Evolutionary conservation across 331 rosid species (phyloP).

Genomic region (Malus hybrid): DNA sequence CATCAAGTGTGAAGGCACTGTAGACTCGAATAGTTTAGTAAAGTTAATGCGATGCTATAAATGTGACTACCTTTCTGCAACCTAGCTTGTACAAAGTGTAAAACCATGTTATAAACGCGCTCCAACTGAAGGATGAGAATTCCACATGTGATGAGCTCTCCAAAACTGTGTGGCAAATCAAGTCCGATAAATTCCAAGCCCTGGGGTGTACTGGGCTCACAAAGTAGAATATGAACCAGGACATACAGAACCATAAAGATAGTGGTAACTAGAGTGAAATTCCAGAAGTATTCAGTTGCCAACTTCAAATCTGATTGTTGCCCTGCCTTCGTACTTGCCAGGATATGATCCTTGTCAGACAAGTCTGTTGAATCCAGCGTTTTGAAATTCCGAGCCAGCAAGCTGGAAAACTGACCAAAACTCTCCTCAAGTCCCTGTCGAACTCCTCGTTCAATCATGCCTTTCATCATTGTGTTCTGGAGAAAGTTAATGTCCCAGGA

Average conservation of each 20-base stretch:
- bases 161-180: slow-evolving; percentile 80
- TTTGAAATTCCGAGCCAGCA: slow-evolving; percentile 46
- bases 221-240: slow-evolving; percentile 49
- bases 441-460: slow-evolving; percentile 69
- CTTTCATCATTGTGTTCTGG: slow-evolving; percentile 74
- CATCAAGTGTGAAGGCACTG: slow-evolving; percentile 1
- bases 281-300: slow-evolving; percentile 58
- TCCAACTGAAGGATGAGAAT: slow-evolving; percentile 51
- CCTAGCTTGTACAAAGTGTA: slow-evolving; percentile 69
- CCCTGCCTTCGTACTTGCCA: slow-evolving; percentile 44
- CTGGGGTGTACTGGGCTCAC: slow-evolving; percentile 35
- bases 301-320: slow-evolving; percentile 51
- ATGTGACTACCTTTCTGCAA: slow-evolving; percentile 50
- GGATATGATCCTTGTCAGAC: slow-evolving; percentile 42
- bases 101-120: slow-evolving; percentile 56
- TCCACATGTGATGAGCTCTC: slow-evolving; percentile 69
- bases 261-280: slow-evolving; percentile 51
- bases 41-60: not conserved
- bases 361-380: slow-evolving; percentile 24
- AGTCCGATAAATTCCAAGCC: slow-evolving; percentile 76
- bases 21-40: not conserved
- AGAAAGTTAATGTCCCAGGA: slow-evolving; percentile 70
- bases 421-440: slow-evolving; percentile 73
- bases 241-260: slow-evolving; percentile 43
- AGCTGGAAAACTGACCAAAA: slow-evolving; percentile 41